Evolutionary conservation across 345 rosid genomes (phyloP).

Genomic region (Raphanus raphanistrum): DNA sequence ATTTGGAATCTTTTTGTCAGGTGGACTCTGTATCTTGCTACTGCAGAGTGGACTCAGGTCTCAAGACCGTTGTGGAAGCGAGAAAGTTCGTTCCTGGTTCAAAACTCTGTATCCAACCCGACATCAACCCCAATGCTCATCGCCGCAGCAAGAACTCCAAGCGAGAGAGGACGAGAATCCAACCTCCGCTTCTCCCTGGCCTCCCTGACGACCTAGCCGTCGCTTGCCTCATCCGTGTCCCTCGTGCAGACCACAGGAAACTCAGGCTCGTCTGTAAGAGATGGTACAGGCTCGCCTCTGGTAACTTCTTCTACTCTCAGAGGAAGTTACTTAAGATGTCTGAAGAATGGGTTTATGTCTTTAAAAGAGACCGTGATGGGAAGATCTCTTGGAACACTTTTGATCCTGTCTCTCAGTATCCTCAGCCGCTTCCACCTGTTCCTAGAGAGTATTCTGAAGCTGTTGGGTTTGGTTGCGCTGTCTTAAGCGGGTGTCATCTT

Average conservation of each 20-base stretch:
- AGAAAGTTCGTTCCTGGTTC: conserved; percentile 96
- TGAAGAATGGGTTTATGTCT: conserved; percentile 95
- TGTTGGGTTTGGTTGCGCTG: conserved; percentile 96
- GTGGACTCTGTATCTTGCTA: conserved; percentile 97
- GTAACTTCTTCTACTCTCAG: conserved; percentile 74
- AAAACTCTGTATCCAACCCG: conserved; percentile 92
- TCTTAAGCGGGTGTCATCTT: conserved; percentile 83
- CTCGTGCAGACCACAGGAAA: conserved; percentile 81
- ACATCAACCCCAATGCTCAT: conserved; percentile 91
- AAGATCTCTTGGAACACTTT: conserved; percentile 92
- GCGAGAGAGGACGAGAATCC: conserved; percentile 77
- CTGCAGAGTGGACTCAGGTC: conserved; percentile 89
- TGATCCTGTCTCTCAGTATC: conserved; percentile 74
- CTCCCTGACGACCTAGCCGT: conserved; percentile 96
- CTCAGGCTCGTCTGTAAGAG: conserved; percentile 83
- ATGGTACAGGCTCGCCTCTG: conserved; percentile 79
- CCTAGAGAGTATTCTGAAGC: conserved; percentile 91
- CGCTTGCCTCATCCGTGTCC: conserved; percentile 90
- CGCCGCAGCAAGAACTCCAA: conserved; percentile 64
- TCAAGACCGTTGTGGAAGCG: conserved; percentile 89
- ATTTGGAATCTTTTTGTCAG: conserved; percentile 45
- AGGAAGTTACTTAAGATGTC: conserved; percentile 80
- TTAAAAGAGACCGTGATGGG: conserved; percentile 90
- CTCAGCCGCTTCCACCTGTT: conserved; percentile 98
- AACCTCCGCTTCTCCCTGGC: conserved; percentile 88